Base-by-base conservation (phyloP, 176 grass and related monocot genomes). In the Paspalum vaginatum region DNA sequence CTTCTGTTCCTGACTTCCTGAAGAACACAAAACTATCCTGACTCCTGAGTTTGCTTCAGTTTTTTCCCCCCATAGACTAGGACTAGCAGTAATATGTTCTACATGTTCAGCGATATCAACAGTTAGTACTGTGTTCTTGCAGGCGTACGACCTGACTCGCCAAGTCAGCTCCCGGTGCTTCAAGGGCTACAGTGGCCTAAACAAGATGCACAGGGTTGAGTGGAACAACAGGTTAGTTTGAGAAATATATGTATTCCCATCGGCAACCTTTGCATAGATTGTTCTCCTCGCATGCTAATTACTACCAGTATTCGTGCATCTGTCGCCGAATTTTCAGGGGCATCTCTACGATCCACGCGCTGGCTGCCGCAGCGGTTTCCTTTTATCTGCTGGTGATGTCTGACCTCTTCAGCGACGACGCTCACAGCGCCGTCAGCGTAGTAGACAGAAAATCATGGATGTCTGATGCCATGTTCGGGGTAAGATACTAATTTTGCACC, bases 281-380 rank as follows among this genome's bases (percentile, higher is more conserved):
- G 8, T 58, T 4, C 2, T 54, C 47, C 11, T 6, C 54, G 38
- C n/a, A 13, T n/a, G 79, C 67, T 41, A 61, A 54, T 70, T 58
- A 54, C 0, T 53, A 18, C n/a, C n/a, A 52, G 16, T n/a, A n/a
- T n/a, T 11, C 12, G 8, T n/a, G 17, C 7, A 78, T 72, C 65
- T 14, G 15, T 64, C 1, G 0, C 17, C 44, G 24, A 10, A 57
- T 5, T 70, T 67, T 17, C 43, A 97, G 94, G 85, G 82, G 88
- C 12, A 86, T 97, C 77, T 97, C 94, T 1, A 94, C 94, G 70
- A 81, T 97, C 81, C 94, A 97, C 79, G 88, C 91, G 18, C 44
- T 91, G 53, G 68, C 89, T 70, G 91, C 80, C 68, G 62, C 91
- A 7, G 70, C 56, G 5, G 70, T 97, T 58, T 97, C 94, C 1